These are phyloP conservation scores for Arachis stenosperma DNA, from an alignment of 306 rosid genomes.

Conservation along the genomic window DNA sequence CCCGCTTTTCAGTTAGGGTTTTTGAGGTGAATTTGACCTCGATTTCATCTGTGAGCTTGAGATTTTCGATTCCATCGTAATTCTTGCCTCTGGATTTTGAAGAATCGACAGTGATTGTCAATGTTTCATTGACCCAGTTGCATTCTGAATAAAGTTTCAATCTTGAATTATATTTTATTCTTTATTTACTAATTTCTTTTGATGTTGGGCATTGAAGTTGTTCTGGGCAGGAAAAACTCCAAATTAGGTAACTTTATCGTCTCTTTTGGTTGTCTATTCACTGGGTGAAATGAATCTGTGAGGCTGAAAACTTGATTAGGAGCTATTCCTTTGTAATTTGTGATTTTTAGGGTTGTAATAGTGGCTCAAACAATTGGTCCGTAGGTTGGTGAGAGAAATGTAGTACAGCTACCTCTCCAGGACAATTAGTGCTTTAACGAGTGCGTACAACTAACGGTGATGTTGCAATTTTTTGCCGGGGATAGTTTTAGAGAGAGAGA, in stretches of 20 bases:
- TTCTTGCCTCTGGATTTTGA: not conserved
- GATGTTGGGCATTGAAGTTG: not conserved
- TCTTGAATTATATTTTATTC: not conserved
- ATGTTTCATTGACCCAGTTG: conserved; percentile 16
- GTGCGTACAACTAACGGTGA: conserved; percentile 41
- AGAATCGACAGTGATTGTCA: not conserved
- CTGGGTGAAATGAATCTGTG: conserved; percentile 30
- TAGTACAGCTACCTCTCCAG: conserved; percentile 30
- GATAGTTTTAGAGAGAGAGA: conserved; percentile 50
- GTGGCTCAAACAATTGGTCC: conserved; percentile 20
- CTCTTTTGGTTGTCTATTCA: conserved; percentile 25
- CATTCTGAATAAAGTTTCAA: conserved; percentile 2
- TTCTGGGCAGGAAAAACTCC: not conserved
- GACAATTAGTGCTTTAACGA: conserved; percentile 41
- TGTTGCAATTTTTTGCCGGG: conserved; percentile 51
- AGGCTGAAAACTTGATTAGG: conserved; percentile 31
- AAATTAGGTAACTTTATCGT: conserved; percentile 7
- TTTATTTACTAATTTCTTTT: not conserved
- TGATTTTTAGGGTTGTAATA: conserved; percentile 14
- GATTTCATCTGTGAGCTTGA: conserved; percentile 23
- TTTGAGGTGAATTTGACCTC: conserved; percentile 31
- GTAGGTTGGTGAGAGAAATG: conserved; percentile 41
- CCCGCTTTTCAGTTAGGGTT: conserved; percentile 34
- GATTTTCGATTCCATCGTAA: not conserved
- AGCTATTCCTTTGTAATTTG: conserved; percentile 17